phyloP scores from a whole-genome alignment of 1,139 yeast species.

The Maudiozyma humilis region DNA sequence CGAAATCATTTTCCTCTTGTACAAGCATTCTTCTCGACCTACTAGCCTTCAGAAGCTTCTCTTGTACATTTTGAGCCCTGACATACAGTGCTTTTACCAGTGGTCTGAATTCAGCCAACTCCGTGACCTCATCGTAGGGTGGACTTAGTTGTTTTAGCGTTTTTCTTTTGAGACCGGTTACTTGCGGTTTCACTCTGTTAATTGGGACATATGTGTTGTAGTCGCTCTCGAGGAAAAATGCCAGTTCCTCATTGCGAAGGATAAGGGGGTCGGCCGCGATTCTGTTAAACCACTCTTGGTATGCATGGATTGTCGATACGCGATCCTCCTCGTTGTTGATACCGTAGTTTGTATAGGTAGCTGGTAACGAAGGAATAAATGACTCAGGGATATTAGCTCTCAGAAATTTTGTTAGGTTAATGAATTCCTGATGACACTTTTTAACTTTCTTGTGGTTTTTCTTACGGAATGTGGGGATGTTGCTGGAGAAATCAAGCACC shows the following conservation, averaged over 20 bases:
- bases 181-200: constrained; percentile 45
- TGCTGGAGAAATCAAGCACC: constrained; percentile 37
- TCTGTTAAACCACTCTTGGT: constrained; percentile 86
- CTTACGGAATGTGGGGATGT: constrained; percentile 71
- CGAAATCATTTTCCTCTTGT: constrained; percentile 53
- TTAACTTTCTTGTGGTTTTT: constrained; percentile 63
- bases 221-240: constrained; percentile 80
- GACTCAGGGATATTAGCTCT: constrained; percentile 81
- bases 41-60: constrained; percentile 47
- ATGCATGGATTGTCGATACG: constrained; percentile 44
- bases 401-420: constrained; percentile 67
- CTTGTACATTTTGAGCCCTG: constrained; percentile 47
- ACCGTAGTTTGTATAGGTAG: constrained; percentile 67
- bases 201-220: constrained; percentile 66
- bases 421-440: constrained; percentile 72
- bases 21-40: constrained; percentile 51
- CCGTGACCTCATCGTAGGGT: constrained; percentile 80
- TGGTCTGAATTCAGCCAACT: constrained; percentile 80
- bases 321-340: constrained; percentile 72
- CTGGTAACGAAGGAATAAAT: constrained; percentile 84
- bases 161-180: constrained; percentile 75
- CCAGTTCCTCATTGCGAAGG: constrained; percentile 79
- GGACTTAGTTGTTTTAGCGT: constrained; percentile 86
- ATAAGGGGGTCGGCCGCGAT: constrained; percentile 67
- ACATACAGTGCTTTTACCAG: constrained; percentile 70